These are phyloP conservation scores for Parasitella parasitica DNA, from an alignment of 371 early-diverging fungal species.

Conservation along the genomic window DNA sequence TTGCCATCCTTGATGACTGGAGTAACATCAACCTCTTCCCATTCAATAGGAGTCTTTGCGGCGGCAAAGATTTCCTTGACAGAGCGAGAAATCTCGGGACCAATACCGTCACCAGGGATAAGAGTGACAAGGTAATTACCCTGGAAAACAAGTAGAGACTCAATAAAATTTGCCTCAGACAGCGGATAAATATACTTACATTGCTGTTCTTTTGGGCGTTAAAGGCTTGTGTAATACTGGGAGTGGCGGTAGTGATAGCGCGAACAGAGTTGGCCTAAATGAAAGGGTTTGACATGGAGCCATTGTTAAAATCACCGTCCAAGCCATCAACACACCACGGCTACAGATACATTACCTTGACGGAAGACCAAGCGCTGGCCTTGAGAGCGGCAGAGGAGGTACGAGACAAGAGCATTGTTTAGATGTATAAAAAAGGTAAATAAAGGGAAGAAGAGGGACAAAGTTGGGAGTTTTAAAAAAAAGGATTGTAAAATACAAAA, in stretches of 20 bases:
- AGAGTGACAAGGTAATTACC: slow-evolving; percentile 88
- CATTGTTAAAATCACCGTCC: background rate
- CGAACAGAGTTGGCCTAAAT: slow-evolving; percentile 42
- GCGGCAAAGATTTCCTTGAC: slow-evolving; percentile 93
- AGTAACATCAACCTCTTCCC: slow-evolving; percentile 96
- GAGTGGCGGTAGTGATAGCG: slow-evolving; percentile 56
- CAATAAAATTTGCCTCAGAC: background rate
- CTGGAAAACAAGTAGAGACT: slow-evolving; percentile 9
- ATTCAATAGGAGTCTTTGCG: slow-evolving; percentile 93
- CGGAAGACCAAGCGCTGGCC: slow-evolving; percentile 31
- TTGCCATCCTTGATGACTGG: slow-evolving; percentile 91
- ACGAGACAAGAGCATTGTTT: slow-evolving; percentile 36
- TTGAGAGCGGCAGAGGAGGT: slow-evolving; percentile 36
- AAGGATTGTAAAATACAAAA: slow-evolving; percentile 15
- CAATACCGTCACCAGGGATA: slow-evolving; percentile 99
- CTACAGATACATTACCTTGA: slow-evolving; percentile 20
- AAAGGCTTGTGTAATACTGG: slow-evolving; percentile 63
- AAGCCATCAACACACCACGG: background rate
- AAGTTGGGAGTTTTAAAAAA: slow-evolving; percentile 20
- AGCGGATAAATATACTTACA: slow-evolving; percentile 36
- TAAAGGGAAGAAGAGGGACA: slow-evolving; percentile 22
- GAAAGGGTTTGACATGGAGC: background rate
- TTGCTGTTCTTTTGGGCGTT: slow-evolving; percentile 64
- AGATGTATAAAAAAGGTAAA: slow-evolving; percentile 9
- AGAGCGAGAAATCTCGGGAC: slow-evolving; percentile 95